Conservation (phyloP, 495 filamentous ascomycete species). For the Endocarpon pusillum region DNA sequence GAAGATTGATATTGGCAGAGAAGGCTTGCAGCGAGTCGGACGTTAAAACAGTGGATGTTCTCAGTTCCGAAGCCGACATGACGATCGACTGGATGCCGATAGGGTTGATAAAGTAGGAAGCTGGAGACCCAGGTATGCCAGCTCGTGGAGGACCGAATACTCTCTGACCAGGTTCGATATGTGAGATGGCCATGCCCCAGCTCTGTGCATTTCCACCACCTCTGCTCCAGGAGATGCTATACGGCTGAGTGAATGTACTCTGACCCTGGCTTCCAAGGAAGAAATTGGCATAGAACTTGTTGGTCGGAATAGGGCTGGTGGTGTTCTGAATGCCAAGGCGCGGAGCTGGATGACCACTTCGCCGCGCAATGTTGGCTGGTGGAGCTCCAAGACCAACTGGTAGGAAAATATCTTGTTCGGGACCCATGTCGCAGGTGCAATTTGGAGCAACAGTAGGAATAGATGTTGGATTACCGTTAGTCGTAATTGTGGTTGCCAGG, state of each 20-base stretch:
- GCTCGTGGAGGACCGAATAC: constrained; percentile 35
- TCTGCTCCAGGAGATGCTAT: constrained; percentile 60
- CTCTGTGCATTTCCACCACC: constrained; percentile 47
- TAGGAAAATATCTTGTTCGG: constrained; percentile 28
- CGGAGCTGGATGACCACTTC: constrained; percentile 34
- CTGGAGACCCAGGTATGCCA: constrained; percentile 37
- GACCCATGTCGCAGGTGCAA: neutral
- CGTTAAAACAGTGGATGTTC: constrained; percentile 36
- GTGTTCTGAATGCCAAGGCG: constrained; percentile 30
- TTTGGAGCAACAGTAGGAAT: neutral
- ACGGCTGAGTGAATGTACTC: constrained; percentile 70
- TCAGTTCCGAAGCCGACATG: constrained; percentile 62
- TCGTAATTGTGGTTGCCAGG: neutral
- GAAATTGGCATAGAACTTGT: constrained; percentile 89
- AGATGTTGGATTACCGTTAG: neutral
- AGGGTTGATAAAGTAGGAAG: constrained; percentile 63
- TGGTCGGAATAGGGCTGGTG: constrained; percentile 47
- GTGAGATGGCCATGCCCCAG: constrained; percentile 63
- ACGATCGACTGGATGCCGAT: constrained; percentile 66
- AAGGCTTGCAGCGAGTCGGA: constrained; percentile 48
- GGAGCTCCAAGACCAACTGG: constrained; percentile 46
- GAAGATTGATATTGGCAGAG: constrained; percentile 55
- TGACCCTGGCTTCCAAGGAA: constrained; percentile 60
- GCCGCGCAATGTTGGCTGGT: constrained; percentile 30
- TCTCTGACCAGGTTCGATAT: constrained; percentile 46